Conservation (phyloP, 805 yeast genomes). For the Candida andamanensis region DNA sequence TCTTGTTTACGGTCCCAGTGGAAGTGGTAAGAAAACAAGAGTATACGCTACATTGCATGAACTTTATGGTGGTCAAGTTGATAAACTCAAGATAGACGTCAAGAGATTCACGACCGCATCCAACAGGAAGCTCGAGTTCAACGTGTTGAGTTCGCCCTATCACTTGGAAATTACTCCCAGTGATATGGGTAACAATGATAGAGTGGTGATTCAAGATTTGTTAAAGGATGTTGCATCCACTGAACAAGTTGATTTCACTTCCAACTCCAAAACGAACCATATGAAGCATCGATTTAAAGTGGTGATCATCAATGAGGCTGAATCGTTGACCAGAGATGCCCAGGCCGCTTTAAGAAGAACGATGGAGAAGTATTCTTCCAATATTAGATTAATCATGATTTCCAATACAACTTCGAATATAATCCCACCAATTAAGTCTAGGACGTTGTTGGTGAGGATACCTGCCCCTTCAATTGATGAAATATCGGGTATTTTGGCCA, state of each 20-base stretch:
- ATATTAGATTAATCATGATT: constrained; percentile 75
- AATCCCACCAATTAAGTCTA: constrained; percentile 89
- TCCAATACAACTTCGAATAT: constrained; percentile 90
- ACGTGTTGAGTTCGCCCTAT: constrained; percentile 84
- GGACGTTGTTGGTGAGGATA: constrained; percentile 83
- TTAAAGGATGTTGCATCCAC: constrained; percentile 93
- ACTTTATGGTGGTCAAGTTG: constrained; percentile 78
- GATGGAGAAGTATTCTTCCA: constrained; percentile 90
- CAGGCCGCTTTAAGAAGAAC: constrained; percentile 95
- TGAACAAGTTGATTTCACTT: constrained; percentile 84
- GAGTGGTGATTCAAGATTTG: constrained; percentile 90
- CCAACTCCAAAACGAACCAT: constrained; percentile 34
- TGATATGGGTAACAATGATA: constrained; percentile 93
- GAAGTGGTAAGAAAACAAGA: constrained; percentile 95
- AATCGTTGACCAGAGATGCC: constrained; percentile 83
- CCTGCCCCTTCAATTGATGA: constrained; percentile 72
- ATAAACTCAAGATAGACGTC: constrained; percentile 78
- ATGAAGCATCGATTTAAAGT: constrained; percentile 59
- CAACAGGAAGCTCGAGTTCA: constrained; percentile 79
- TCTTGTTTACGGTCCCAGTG: constrained; percentile 90
- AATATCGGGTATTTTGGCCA: constrained; percentile 47
- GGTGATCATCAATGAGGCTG: constrained; percentile 89
- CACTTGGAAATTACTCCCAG: constrained; percentile 95
- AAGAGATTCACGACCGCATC: constrained; percentile 73
- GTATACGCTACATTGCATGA: constrained; percentile 73